Conservation (phyloP, 352 stramenopile species). For the Pythium pyrilobum region DNA sequence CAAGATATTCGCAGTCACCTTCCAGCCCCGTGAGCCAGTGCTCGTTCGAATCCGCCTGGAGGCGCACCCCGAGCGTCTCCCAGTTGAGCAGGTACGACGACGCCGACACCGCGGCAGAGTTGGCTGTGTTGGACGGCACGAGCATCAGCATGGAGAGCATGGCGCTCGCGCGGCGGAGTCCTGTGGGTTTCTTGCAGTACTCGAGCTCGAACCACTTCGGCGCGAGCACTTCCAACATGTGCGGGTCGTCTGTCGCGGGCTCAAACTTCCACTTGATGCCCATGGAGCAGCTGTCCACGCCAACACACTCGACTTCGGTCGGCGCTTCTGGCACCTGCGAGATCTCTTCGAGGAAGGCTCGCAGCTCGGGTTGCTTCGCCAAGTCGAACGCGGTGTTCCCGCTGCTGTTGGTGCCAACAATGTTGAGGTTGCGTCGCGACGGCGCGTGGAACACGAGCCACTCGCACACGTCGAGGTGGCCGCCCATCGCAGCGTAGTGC, state of each 20-base stretch:
- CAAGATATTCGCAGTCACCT: constrained; percentile 48
- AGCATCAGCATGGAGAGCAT: constrained; percentile 55
- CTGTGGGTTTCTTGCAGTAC: constrained; percentile 49
- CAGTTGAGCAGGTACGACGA: constrained; percentile 49
- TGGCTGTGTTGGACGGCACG: constrained; percentile 23
- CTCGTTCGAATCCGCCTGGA: constrained; percentile 43
- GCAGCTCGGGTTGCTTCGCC: constrained; percentile 30
- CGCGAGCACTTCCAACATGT: constrained; percentile 31
- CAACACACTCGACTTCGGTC: constrained; percentile 34
- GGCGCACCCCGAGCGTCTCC: constrained; percentile 37
- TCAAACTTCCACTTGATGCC: constrained; percentile 57
- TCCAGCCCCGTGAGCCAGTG: constrained; percentile 57
- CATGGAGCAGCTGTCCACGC: constrained; percentile 41
- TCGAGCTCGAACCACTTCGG: constrained; percentile 53
- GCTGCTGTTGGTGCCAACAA: constrained; percentile 39
- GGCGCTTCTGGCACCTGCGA: constrained; percentile 31
- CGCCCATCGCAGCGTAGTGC: constrained; percentile 63
- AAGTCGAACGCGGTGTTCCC: constrained; percentile 39
- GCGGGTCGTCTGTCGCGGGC: constrained; percentile 18
- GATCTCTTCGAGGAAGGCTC: constrained; percentile 35
- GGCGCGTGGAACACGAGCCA: constrained; percentile 55
- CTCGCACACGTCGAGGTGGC: constrained; percentile 45
- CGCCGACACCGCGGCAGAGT: constrained; percentile 17
- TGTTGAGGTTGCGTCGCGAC: constrained; percentile 27
- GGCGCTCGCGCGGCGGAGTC: constrained; percentile 34